Base-by-base conservation (phyloP, 2,329 filamentous ascomycete species). In the Aquanectria penicillioides region DNA sequence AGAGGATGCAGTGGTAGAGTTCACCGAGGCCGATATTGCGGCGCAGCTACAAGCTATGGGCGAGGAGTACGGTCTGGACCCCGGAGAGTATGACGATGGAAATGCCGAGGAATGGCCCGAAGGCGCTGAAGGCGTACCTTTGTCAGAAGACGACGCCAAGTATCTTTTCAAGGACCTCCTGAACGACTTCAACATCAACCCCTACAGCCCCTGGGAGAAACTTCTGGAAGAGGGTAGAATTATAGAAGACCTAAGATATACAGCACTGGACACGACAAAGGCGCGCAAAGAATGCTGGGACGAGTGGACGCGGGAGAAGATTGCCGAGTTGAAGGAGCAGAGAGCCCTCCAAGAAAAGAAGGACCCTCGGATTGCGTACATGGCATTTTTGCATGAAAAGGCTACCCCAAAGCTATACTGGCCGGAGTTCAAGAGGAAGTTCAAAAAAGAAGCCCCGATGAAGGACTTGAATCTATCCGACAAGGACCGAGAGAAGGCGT, bases 391-490 rank as follows among this genome's bases (percentile, higher is more conserved):
- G 25, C 88, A 94, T 63, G 86, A 89, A 44, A 86, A 93, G 66
- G 94, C 94, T 0, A 95, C 89, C 0, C 90, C 92, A 0, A 98
- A 97, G 77, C 83, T 99, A 1, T 99, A 97, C 81, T 99, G 95
- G 95, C 90, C 92, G 0, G 95, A 99, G 73, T 99, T 99, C 77
- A 93, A 92, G 69, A 84, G 95, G 28, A 99, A 97, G 73, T 95
- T 88, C 76, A 90, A 90, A 65, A 94, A 90, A 64, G 93, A 97
- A 63, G 76, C 85, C 0, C 85, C 89, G 49, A 93, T 99, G 90
- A 90, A 89, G 60, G 90, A 94, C 58, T 80, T 86, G 25, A 85
- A 82, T 47, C 80, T 94, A 20, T 78, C 81, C 28, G 92, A 94
- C 69, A 92, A 90, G 73, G 92, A 94, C 49, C 84, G 90, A 28